Base-by-base conservation (phyloP, 192 early-diverging fungal species). In the Tieghemiomyces parasiticus region DNA sequence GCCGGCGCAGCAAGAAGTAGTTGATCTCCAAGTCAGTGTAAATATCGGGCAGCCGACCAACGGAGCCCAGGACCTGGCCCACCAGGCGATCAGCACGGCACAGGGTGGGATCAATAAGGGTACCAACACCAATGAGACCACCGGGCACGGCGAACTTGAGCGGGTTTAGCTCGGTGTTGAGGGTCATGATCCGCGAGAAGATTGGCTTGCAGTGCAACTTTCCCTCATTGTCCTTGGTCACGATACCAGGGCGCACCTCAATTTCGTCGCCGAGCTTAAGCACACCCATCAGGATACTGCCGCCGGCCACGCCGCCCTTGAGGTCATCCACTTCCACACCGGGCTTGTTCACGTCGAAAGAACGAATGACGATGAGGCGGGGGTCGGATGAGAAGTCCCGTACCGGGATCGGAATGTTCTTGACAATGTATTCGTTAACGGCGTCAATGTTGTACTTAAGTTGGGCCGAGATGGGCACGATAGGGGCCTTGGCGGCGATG, bases 111-210 rank as follows among this genome's bases (percentile, higher is more conserved):
- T 99, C 96, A 63, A 97, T 81, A 63, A 84, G 75, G 16, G 96
- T 97, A 58, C 96, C 95, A 44, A 99, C 94, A 83, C 90, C 92
- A 67, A 99, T 99, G 46, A 99, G 80, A 60, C 96, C 96, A 60
- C 96, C 96, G n/a, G 96, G 93, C 59, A 99, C 94, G 32, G 96
- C 96, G 76, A 95, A 99, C 76, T 95, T 78, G 25, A 99, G 75
- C 58, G 83, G 74, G 71, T 99, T 99, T 44, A 67, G 63, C 71
- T 99, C 94, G 30, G 96, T 86, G 62, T 84, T 76, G 28, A 99
- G 79, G 10, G 88, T 76, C 25, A 96, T 70, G 59, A 99, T 92
- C 47, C 84, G 78, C 31, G 92, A 92, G 61, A 90, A 86, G 59
- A 96, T 91, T 19, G 93, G 89, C 46, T 82, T 69, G 73, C 88